phyloP scores from a whole-genome alignment of 2,329 filamentous ascomycete genomes.

The Annulohypoxylon truncatum region DNA sequence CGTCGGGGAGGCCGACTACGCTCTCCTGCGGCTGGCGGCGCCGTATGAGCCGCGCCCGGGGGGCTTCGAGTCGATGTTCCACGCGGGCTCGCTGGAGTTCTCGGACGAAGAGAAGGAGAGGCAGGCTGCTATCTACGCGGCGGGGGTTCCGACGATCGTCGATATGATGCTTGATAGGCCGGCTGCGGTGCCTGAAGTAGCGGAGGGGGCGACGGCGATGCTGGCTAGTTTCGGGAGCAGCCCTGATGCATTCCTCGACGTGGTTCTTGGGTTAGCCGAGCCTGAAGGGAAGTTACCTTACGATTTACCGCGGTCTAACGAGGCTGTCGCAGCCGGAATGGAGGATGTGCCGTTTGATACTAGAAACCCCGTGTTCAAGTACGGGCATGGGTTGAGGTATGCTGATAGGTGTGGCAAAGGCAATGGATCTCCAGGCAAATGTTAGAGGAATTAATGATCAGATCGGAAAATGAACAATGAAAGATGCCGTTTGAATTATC shows the following conservation, averaged over 20 bases:
- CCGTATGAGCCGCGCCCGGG: constrained; percentile 56
- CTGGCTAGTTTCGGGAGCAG: constrained; percentile 55
- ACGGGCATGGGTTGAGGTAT: constrained; percentile 43
- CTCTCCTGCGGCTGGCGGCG: constrained; percentile 54
- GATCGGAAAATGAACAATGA: neutral
- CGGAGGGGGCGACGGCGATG: constrained; percentile 53
- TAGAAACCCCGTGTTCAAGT: constrained; percentile 42
- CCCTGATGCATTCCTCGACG: constrained; percentile 57
- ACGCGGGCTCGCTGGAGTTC: constrained; percentile 56
- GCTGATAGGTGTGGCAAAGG: constrained; percentile 41
- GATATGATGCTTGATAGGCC: constrained; percentile 59
- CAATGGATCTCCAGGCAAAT: neutral
- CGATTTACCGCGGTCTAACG: constrained; percentile 57
- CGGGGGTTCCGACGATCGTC: constrained; percentile 54
- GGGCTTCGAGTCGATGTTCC: constrained; percentile 55
- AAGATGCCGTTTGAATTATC: neutral
- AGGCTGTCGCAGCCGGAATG: constrained; percentile 51
- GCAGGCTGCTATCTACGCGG: constrained; percentile 54
- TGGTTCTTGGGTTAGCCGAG: constrained; percentile 53
- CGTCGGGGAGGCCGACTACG: constrained; percentile 55
- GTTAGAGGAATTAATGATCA: neutral
- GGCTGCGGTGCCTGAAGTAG: constrained; percentile 57
- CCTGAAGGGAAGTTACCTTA: constrained; percentile 59
- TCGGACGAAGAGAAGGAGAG: constrained; percentile 53
- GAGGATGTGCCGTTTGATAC: constrained; percentile 47